Evolutionary conservation across 2,329 filamentous ascomycete species (phyloP).

Genomic region (Alternaria arbusti): DNA sequence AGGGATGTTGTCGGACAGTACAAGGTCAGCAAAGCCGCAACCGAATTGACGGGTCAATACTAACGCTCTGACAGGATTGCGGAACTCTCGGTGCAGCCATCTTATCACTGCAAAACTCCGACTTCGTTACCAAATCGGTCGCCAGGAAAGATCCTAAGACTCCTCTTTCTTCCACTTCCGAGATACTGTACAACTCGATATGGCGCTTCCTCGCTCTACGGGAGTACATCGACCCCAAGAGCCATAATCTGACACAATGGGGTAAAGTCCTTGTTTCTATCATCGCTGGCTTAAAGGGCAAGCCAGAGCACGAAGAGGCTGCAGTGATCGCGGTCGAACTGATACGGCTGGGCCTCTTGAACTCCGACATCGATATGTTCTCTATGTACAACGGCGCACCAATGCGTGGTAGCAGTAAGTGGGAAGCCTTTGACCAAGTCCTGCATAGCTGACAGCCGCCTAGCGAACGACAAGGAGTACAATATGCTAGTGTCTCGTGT

Average conservation of each 20-base stretch:
- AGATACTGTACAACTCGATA: slow-evolving; percentile 75
- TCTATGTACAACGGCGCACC: slow-evolving; percentile 63
- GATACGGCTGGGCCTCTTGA: slow-evolving; percentile 78
- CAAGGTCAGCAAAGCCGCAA: slow-evolving; percentile 19
- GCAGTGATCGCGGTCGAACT: slow-evolving; percentile 86
- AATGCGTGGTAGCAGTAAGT: slow-evolving; percentile 58
- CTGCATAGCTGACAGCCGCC: slow-evolving; percentile 20
- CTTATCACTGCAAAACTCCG: slow-evolving; percentile 69
- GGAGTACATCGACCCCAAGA: slow-evolving; percentile 75
- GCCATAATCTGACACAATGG: slow-evolving; percentile 83
- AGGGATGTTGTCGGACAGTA: slow-evolving; percentile 49
- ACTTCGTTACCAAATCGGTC: slow-evolving; percentile 74
- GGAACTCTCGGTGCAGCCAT: slow-evolving; percentile 57
- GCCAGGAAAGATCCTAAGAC: slow-evolving; percentile 58
- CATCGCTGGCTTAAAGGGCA: slow-evolving; percentile 66
- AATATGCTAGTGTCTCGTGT: slow-evolving; percentile 85
- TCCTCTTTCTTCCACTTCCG: slow-evolving; percentile 67
- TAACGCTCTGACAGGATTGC: slow-evolving; percentile 26
- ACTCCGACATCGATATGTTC: slow-evolving; percentile 68
- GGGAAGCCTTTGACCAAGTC: background rate
- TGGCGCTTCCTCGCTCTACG: slow-evolving; percentile 91
- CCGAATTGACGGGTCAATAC: background rate
- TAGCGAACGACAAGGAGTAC: slow-evolving; percentile 76
- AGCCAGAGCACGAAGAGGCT: slow-evolving; percentile 72
- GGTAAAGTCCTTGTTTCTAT: slow-evolving; percentile 75